Percentiles rank a stretch among this genome's conserved stretches.
Conservation (phyloP, 371 early-diverging fungal species). For the Mortierella sp. region DNA sequence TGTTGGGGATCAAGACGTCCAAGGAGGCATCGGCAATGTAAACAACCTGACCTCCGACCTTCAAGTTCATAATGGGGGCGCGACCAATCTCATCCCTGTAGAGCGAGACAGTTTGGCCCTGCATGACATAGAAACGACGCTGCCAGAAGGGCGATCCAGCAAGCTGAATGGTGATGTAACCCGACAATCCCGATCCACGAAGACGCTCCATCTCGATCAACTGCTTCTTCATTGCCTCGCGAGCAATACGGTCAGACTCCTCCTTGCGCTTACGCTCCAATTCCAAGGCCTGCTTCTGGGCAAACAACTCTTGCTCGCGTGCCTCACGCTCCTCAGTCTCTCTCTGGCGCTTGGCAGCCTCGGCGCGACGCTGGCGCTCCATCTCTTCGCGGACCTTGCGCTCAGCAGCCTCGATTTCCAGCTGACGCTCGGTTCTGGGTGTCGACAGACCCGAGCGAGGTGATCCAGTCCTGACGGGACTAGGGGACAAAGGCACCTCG, state of each 20-base stretch:
- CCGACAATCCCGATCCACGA: slow-evolving; percentile 55
- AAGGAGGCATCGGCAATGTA: slow-evolving; percentile 58
- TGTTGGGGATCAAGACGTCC: slow-evolving; percentile 62
- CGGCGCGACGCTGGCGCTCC: slow-evolving; percentile 49
- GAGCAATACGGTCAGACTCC: slow-evolving; percentile 46
- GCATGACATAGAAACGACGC: slow-evolving; percentile 65
- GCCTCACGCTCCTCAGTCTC: slow-evolving; percentile 55
- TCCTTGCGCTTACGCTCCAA: slow-evolving; percentile 52
- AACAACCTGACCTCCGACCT: slow-evolving; percentile 58
- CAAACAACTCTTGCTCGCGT: slow-evolving; percentile 41
- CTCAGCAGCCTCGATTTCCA: slow-evolving; percentile 51
- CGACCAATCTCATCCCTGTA: slow-evolving; percentile 64
- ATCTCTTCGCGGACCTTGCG: slow-evolving; percentile 48
- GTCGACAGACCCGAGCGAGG: slow-evolving; percentile 32
- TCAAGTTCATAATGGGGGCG: slow-evolving; percentile 61
- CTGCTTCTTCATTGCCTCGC: slow-evolving; percentile 58
- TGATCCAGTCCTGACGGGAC: slow-evolving; percentile 30
- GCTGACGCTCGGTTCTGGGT: slow-evolving; percentile 42
- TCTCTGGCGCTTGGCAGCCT: slow-evolving; percentile 45
- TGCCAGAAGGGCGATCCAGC: slow-evolving; percentile 64
- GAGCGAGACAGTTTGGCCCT: slow-evolving; percentile 56
- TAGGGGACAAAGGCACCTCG: slow-evolving; percentile 18
- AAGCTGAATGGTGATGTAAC: slow-evolving; percentile 60
- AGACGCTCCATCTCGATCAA: slow-evolving; percentile 48
- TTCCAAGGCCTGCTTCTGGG: slow-evolving; percentile 48